Conservation (phyloP, 2,329 filamentous ascomycete species). For the Fusarium tjaetaba region DNA sequence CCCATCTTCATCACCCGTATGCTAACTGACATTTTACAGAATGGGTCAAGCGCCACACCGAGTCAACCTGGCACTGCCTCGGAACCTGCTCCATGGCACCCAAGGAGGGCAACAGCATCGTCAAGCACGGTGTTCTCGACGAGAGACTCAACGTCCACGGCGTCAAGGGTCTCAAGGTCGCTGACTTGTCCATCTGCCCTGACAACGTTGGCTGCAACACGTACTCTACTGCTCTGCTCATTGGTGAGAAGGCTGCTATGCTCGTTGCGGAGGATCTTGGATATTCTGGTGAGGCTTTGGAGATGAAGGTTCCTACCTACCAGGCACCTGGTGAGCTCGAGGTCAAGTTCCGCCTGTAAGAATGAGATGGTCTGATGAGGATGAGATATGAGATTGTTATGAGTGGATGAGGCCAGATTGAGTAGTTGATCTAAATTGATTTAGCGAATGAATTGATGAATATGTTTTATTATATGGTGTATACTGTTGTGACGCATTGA, state of each 20-base stretch:
- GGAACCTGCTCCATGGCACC: constrained; percentile 83
- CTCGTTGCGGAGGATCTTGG: constrained; percentile 78
- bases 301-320: constrained; percentile 79
- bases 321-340: constrained; percentile 62
- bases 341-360: constrained; percentile 54
- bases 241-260: constrained; percentile 56
- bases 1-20: accelerated
- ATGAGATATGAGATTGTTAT: not conserved
- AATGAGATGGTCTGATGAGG: not conserved
- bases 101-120: constrained; percentile 78
- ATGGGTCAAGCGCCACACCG: constrained; percentile 76
- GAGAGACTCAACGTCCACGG: constrained; percentile 82
- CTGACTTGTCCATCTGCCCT: constrained; percentile 79
- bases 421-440: constrained; percentile 2
- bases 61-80: constrained; percentile 66
- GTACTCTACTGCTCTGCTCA: constrained; percentile 51
- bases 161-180: constrained; percentile 80
- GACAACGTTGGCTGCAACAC: constrained; percentile 80
- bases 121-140: constrained; percentile 82
- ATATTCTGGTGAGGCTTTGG: constrained; percentile 75
- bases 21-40: constrained; percentile 47
- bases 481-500: not conserved
- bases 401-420: not conserved
- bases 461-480: not conserved
- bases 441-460: constrained; percentile 15